Conservation (phyloP, 305 asterid genomes). For the Fraxinus baroniana region DNA sequence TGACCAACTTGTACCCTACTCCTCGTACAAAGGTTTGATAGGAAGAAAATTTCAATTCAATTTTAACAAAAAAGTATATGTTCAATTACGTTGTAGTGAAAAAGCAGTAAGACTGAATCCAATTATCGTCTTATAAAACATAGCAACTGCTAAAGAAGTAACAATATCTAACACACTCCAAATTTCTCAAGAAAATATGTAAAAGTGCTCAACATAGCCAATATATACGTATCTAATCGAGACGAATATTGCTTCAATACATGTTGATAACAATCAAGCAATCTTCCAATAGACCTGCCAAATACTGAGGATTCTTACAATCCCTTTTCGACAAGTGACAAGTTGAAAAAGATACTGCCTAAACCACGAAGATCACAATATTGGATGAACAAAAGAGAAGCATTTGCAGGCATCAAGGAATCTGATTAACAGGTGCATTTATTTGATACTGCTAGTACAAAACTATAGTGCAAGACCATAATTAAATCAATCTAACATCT, state of each 20-base stretch:
- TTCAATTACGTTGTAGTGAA: neutral
- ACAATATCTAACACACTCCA: neutral
- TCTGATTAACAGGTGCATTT: neutral
- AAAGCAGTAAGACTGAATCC: neutral
- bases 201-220: neutral
- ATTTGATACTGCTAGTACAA: neutral
- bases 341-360: neutral
- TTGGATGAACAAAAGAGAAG: neutral
- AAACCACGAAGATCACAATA: neutral
- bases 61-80: neutral
- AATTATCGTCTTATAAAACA: neutral
- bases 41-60: neutral
- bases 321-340: neutral
- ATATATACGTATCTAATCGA: neutral
- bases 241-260: neutral
- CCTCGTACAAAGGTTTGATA: neutral
- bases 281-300: neutral
- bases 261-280: neutral
- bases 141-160: neutral
- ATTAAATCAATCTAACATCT: neutral
- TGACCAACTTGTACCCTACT: neutral
- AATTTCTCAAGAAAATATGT: neutral
- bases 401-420: neutral
- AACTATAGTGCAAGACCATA: neutral
- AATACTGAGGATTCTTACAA: neutral